These are phyloP conservation scores for Raffaelea ambrosiae DNA, from an alignment of 2,329 filamentous ascomycete genomes.

Conservation along the genomic window DNA sequence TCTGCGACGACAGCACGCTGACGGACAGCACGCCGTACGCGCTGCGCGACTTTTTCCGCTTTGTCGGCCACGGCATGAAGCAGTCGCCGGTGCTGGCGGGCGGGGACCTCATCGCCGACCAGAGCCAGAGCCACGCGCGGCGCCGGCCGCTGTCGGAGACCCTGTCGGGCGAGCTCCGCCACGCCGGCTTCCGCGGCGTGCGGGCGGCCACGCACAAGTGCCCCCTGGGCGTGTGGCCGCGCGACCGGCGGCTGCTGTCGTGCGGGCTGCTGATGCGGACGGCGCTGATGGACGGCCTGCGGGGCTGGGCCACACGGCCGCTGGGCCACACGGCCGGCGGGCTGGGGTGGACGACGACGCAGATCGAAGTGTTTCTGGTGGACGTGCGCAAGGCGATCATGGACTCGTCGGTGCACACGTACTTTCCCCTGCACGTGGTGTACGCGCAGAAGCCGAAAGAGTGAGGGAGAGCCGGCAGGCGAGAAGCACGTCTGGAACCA, in stretches of 20 bases:
- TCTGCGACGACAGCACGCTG: constrained; percentile 36
- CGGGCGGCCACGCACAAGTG: constrained; percentile 28
- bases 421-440: constrained; percentile 21
- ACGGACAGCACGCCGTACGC: constrained; percentile 31
- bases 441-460: constrained; percentile 22
- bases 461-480: background rate
- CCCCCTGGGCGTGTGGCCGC: constrained; percentile 41
- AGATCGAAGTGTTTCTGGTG: constrained; percentile 27
- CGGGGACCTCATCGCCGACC: constrained; percentile 2
- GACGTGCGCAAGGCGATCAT: constrained; percentile 24
- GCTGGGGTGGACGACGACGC: constrained; percentile 23
- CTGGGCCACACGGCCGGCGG: constrained; percentile 17
- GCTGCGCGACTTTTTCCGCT: constrained; percentile 35
- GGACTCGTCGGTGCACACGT: constrained; percentile 20
- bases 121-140: background rate
- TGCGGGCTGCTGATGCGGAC: constrained; percentile 38
- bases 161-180: constrained; percentile 25
- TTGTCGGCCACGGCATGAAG: constrained; percentile 21
- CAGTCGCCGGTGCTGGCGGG: constrained; percentile 18
- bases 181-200: constrained; percentile 33
- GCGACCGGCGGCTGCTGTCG: constrained; percentile 29
- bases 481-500: too few species aligned
- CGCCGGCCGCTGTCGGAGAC: constrained; percentile 1
- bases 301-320: constrained; percentile 20
- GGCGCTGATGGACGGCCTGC: constrained; percentile 25